These are phyloP conservation scores for Nidula niveotomentosa DNA, from an alignment of 1,284 basidiomycete species.

Conservation along the genomic window DNA sequence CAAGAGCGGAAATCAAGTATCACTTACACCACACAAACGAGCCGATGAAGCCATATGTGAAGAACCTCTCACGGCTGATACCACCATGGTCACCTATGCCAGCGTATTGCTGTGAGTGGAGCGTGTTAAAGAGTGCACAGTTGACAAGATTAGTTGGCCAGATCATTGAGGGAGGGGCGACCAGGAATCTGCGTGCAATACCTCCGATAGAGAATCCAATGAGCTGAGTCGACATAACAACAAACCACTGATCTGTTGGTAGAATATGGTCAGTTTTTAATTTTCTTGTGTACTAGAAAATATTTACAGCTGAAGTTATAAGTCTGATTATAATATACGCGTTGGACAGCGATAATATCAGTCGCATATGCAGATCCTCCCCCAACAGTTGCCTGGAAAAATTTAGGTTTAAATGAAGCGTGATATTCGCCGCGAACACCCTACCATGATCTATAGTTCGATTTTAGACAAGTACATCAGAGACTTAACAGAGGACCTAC, in stretches of 20 bases:
- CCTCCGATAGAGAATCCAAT: slow-evolving; percentile 70
- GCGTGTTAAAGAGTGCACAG: slow-evolving; percentile 75
- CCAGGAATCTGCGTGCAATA: slow-evolving; percentile 60
- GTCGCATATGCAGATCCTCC: slow-evolving; percentile 58
- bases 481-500: slow-evolving; percentile 14
- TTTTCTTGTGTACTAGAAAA: background rate
- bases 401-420: background rate
- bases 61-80: slow-evolving; percentile 71
- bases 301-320: slow-evolving; percentile 30
- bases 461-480: background rate
- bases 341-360: slow-evolving; percentile 64
- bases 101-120: slow-evolving; percentile 60
- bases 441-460: slow-evolving; percentile 52
- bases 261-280: slow-evolving; percentile 22
- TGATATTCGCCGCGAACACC: slow-evolving; percentile 21
- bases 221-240: slow-evolving; percentile 65
- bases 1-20: background rate
- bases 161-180: slow-evolving; percentile 78
- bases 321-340: slow-evolving; percentile 49
- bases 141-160: slow-evolving; percentile 79
- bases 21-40: slow-evolving; percentile 62
- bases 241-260: slow-evolving; percentile 44
- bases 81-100: slow-evolving; percentile 65
- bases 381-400: slow-evolving; percentile 51
- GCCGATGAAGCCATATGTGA: slow-evolving; percentile 36